Conservation (phyloP, 768 basidiomycete genomes). For the Kwoniella botswanensis region DNA sequence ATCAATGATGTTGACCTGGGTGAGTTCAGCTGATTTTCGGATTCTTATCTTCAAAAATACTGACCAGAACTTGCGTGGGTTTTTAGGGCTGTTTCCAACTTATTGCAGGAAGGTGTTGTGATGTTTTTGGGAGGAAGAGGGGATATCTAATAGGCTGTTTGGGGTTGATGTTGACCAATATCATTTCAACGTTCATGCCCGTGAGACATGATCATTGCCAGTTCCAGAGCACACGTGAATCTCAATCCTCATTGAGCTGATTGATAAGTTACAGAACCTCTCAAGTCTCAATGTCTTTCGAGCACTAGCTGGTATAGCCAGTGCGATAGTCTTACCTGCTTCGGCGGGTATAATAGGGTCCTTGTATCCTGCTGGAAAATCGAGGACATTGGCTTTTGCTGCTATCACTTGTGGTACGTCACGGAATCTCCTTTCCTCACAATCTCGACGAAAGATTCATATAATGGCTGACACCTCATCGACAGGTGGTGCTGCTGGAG, state of each 20-base stretch:
- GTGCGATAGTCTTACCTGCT: background rate
- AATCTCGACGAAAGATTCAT: no score
- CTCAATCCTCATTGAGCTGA: background rate
- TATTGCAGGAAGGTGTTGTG: background rate
- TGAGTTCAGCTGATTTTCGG: background rate
- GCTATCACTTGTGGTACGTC: background rate
- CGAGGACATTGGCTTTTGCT: background rate
- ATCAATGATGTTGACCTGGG: background rate
- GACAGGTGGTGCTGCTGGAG: background rate
- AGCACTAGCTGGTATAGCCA: background rate
- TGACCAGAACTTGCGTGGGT: background rate
- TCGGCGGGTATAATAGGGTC: background rate
- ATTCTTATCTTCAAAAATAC: no score
- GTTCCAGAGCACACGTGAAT: background rate
- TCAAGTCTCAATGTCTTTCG: background rate
- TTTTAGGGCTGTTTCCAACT: background rate
- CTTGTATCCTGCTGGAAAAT: background rate
- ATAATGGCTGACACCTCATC: no score
- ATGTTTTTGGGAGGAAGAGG: background rate
- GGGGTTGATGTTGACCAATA: background rate
- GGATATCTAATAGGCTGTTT: background rate
- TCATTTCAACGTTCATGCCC: background rate
- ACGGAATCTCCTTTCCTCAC: no score
- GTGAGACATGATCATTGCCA: background rate
- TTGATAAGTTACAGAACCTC: background rate